phyloP scores from a whole-genome alignment of 176 grass and related monocot species.

The Pharus latifolius region DNA sequence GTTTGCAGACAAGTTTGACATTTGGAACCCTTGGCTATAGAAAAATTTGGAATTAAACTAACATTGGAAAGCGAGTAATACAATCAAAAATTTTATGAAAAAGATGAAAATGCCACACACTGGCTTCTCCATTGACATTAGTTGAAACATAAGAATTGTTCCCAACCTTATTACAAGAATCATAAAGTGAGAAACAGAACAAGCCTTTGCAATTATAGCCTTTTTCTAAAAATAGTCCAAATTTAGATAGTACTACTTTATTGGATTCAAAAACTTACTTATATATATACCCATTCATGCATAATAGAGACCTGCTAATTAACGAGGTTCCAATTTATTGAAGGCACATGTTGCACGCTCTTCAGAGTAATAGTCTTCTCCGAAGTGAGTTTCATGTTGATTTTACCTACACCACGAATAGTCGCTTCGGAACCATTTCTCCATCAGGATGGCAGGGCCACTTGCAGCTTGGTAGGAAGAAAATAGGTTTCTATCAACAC shows the following conservation, averaged over 20 bases:
- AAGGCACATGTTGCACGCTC: neutral
- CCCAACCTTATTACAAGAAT: too few relatives aligned
- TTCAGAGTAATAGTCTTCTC: neutral
- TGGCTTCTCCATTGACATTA: too few relatives aligned
- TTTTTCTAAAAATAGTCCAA: neutral
- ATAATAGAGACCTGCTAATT: neutral
- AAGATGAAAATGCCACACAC: too few relatives aligned
- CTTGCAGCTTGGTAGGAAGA: neutral
- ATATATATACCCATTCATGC: neutral
- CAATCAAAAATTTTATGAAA: too few relatives aligned
- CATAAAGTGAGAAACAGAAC: too few relatives aligned
- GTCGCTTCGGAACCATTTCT: neutral
- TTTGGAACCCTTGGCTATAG: neutral
- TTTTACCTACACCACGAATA: neutral
- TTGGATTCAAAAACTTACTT: too few relatives aligned
- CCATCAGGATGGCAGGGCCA: neutral
- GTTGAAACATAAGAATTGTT: too few relatives aligned
- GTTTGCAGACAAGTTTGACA: neutral
- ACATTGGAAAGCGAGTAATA: neutral
- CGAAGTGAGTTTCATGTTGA: neutral
- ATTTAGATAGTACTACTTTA: too few relatives aligned
- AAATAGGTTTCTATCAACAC: neutral
- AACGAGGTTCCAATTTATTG: too few relatives aligned
- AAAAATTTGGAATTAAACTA: neutral
- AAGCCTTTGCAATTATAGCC: too few relatives aligned